Percentiles rank a stretch among this genome's conserved stretches.
phyloP scores from a whole-genome alignment of 2,329 filamentous ascomycete species.

The Davidsoniella australis region DNA sequence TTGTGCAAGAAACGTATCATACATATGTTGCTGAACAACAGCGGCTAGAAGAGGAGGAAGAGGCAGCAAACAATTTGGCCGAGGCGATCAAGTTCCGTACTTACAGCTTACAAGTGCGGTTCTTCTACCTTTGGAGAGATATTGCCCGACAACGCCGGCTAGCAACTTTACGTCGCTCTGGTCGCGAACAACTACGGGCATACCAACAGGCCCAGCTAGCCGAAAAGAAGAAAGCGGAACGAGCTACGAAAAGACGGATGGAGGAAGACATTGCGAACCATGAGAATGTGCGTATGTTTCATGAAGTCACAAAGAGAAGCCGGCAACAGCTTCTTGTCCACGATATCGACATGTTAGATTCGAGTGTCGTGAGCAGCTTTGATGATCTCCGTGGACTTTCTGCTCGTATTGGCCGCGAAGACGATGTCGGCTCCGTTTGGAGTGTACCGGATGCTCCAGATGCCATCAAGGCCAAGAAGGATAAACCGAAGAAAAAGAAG shows the following conservation, averaged over 20 bases:
- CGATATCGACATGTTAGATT: conserved; percentile 25
- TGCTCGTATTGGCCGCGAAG: conserved; percentile 21
- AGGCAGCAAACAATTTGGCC: conserved; percentile 29
- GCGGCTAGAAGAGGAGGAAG: conserved; percentile 27
- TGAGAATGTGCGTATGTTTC: conserved; percentile 9
- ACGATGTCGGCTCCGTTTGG: conserved; percentile 11
- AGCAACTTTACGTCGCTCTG: conserved; percentile 32
- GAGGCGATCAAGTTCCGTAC: conserved; percentile 31
- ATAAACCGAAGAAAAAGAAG: conserved; percentile 8
- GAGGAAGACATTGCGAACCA: conserved; percentile 9
- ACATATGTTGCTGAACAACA: conserved; percentile 25
- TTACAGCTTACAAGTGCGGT: conserved; percentile 35
- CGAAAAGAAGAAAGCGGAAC: conserved; percentile 21
- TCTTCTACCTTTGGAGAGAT: conserved; percentile 39
- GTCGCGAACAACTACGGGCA: conserved; percentile 31
- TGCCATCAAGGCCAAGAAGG: not conserved
- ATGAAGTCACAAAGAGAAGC: conserved; percentile 9
- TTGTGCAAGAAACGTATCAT: conserved; percentile 27
- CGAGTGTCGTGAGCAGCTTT: conserved; percentile 26
- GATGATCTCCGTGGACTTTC: conserved; percentile 22
- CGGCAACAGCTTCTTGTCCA: conserved; percentile 21
- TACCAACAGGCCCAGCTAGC: conserved; percentile 26
- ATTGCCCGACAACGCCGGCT: conserved; percentile 31
- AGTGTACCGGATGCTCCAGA: conserved; percentile 11
- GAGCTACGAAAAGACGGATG: conserved; percentile 1